Conservation (phyloP, 1,284 basidiomycete species). For the Pisolithus thermaeus region DNA sequence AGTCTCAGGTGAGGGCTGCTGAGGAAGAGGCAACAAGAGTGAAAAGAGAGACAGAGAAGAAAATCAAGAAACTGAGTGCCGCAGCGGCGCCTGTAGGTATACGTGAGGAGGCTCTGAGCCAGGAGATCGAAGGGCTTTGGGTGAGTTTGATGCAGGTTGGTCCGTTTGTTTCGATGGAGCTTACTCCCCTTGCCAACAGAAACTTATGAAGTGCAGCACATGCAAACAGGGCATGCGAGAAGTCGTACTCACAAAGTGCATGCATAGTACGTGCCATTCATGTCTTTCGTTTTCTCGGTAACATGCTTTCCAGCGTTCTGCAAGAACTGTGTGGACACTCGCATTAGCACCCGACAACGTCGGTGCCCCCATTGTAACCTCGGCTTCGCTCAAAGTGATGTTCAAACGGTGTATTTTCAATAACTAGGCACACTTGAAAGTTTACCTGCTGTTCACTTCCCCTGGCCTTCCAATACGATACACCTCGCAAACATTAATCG, state of each 20-base stretch:
- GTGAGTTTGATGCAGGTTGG: constrained; percentile 35
- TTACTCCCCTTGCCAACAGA: constrained; percentile 37
- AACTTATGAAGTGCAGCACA: constrained; percentile 87
- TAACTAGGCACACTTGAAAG: constrained; percentile 24
- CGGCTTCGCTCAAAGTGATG: constrained; percentile 83
- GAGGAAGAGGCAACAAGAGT: constrained; percentile 27
- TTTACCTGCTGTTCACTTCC: not conserved
- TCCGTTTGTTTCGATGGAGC: not conserved
- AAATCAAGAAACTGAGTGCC: constrained; percentile 37
- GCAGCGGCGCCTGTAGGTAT: constrained; percentile 25
- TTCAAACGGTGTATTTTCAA: constrained; percentile 83
- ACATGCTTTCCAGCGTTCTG: constrained; percentile 69
- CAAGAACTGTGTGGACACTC: constrained; percentile 80
- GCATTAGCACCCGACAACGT: constrained; percentile 87
- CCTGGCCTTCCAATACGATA: not conserved
- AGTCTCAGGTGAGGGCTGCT: constrained; percentile 13
- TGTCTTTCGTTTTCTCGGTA: constrained; percentile 1
- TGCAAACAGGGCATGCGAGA: constrained; percentile 83
- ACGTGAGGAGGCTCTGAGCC: constrained; percentile 38
- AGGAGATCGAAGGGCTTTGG: constrained; percentile 59
- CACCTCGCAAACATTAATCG: not conserved
- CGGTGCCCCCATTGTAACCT: constrained; percentile 93
- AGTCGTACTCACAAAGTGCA: constrained; percentile 88
- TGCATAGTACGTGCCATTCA: constrained; percentile 70
- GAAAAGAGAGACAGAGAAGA: constrained; percentile 51